These are phyloP conservation scores for Cyberlindnera meyerae DNA, from an alignment of 805 yeast genomes.

Conservation along the genomic window DNA sequence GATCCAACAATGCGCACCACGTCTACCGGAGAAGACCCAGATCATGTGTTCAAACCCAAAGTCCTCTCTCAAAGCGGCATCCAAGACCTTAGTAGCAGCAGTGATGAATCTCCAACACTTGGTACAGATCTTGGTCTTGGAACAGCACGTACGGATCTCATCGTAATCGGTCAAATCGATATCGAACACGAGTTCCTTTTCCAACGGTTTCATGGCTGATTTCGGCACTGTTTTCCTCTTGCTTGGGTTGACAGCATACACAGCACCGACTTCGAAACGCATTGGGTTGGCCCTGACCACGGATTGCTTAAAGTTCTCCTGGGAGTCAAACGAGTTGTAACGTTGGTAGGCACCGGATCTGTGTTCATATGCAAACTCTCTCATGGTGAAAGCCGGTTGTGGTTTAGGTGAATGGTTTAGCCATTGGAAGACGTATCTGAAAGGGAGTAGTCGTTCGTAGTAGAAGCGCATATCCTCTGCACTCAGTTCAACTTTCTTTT, in stretches of 20 bases:
- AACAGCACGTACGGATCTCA: conserved; percentile 87
- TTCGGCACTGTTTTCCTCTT: conserved; percentile 75
- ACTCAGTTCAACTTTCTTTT: conserved; percentile 13
- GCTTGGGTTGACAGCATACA: conserved; percentile 82
- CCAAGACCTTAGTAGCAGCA: conserved; percentile 74
- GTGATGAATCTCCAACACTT: conserved; percentile 94
- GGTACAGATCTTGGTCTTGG: conserved; percentile 74
- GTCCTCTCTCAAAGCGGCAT: conserved; percentile 69
- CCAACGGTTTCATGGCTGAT: conserved; percentile 69
- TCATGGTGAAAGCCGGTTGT: conserved; percentile 69
- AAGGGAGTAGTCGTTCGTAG: conserved; percentile 70
- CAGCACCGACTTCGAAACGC: conserved; percentile 93
- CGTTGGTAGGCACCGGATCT: conserved; percentile 86
- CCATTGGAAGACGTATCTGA: conserved; percentile 80
- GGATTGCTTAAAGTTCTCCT: conserved; percentile 72
- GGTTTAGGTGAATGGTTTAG: conserved; percentile 79
- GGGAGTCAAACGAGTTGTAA: conserved; percentile 66
- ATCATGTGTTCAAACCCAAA: conserved; percentile 83
- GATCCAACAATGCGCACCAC: conserved; percentile 99
- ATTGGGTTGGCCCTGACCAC: conserved; percentile 74
- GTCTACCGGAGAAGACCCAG: conserved; percentile 97
- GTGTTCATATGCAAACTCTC: conserved; percentile 92
- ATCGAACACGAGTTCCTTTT: conserved; percentile 90
- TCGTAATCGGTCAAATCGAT: conserved; percentile 98
- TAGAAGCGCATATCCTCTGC: conserved; percentile 65